Evolutionary conservation across 1,284 basidiomycete species (phyloP), one percentile per base, ranked within the genome.

Genomic region (Cerioporus squamosus): DNA sequence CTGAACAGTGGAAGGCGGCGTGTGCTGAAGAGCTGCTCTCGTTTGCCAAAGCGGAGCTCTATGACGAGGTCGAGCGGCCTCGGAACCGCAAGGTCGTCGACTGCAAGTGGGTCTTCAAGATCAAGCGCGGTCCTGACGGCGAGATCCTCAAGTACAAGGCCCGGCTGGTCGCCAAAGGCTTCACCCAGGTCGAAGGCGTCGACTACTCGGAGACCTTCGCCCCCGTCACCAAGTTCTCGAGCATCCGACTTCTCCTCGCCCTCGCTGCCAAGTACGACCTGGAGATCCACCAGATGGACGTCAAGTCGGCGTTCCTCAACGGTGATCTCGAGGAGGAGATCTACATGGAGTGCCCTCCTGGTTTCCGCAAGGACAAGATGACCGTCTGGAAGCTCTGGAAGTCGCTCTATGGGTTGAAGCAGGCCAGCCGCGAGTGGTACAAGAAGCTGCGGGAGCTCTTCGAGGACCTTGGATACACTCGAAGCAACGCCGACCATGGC

Each of bases 221-320:
- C 0, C 75, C 75, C 0, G 69, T 74, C 0, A 70, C 66, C 5
- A 60, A 64, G 17, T 65, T 72, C 26, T 46, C 57, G 0, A 65
- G 73, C 1, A 51, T 76, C n/a, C 63, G 71, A 0, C 29, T 66
- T 1, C 20, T 77, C 4, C 55, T 76, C 14, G 67, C 73, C 0
- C 38, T 77, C 3, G 74, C 74, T 0, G 72, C 77, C 2, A 5
- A 70, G 70, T 14, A 66, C 31, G 60, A 69, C 57, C 62, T 61
- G 17, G 68, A 76, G 26, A 47, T 79, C 1, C 68, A 77, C 42
- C 74, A 77, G 43, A 71, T 81, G n/a, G 75, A 83, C 60, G 68
- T 82, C 59, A 75, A 75, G 23, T 67, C 66, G 0, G 77, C 77
- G 0, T 82, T 74, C 55, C 68, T 79, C 0, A 78, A 79, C 64